Base-by-base conservation (phyloP, 2,329 filamentous ascomycete genomes). In the Phialophora tarda region DNA sequence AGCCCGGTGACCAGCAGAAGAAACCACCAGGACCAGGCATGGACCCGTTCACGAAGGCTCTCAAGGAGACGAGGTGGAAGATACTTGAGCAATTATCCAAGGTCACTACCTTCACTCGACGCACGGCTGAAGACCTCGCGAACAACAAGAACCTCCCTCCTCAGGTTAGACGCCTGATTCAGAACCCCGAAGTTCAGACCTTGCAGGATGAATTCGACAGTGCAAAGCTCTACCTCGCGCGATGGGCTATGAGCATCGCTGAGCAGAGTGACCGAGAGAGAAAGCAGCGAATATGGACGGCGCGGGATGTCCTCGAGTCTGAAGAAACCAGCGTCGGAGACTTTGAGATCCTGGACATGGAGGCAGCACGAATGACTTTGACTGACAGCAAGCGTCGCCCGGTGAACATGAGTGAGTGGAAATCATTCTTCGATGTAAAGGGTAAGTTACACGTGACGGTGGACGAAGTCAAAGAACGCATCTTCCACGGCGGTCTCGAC, bases 211-310 rank as follows among this genome's bases (percentile, higher is more conserved):
- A 99, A 76, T 99, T 97, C 73, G 96, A 99, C 81, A 97, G 93
- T 74, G 95, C 96, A 3, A 87, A 95, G 70, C 85, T 99, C 66
- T 99, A 99, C 75, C 84, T 99, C 47, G 95, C 95, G 24, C 86
- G 95, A 69, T 99, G 95, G 95, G 95, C 95, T 2, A 98, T 99
- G 95, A 93, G 93, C 7, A 97, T 99, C 70, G 93, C 95, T 0
- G 96, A 99, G 77, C 95, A 99, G 80, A 94, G 93, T 73, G 95
- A 99, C 75, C 85, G 88, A 47, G 95, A 99, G 73, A 84, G 90
- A 26, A 91, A 88, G 59, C 90, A 93, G 77, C 85, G 93, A 55
- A 93, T 97, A 75, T 99, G 93, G 91, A 97, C 93, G 0, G 94
- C 92, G 0, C 89, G 89, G 70, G 95, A 99, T 79, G 90, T 97